Percentiles rank a stretch among this genome's conserved stretches.
Conservation (phyloP, 352 stramenopile species). For the Globisporangium parvum region DNA sequence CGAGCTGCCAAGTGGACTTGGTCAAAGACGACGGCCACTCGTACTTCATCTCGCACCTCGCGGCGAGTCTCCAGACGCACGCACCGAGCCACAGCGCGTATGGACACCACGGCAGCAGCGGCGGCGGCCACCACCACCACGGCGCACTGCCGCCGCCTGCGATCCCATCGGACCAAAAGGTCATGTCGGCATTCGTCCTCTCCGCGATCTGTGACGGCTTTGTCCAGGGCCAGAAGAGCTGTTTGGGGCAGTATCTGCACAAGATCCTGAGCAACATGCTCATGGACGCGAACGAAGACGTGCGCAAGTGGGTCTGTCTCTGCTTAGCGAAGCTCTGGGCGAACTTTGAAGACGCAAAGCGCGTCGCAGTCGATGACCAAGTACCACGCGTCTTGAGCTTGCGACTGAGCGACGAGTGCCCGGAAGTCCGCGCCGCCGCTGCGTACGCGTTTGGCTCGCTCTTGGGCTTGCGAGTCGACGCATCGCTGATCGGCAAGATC, state of each 20-base stretch:
- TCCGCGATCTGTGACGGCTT: conserved; percentile 93
- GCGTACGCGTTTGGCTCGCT: conserved; percentile 92
- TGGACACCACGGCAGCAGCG: background rate
- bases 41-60: conserved; percentile 95
- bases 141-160: conserved; percentile 11
- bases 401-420: conserved; percentile 78
- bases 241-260: conserved; percentile 87
- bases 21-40: conserved; percentile 94
- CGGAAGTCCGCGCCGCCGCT: conserved; percentile 90
- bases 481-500: conserved; percentile 37
- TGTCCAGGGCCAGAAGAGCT: conserved; percentile 89
- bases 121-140: conserved; percentile 2
- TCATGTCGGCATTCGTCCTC: conserved; percentile 95
- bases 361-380: conserved; percentile 75
- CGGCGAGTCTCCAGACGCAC: conserved; percentile 51
- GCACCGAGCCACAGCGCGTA: conserved; percentile 7
- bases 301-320: conserved; percentile 85
- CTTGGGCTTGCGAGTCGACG: conserved; percentile 78
- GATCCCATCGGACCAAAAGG: conserved; percentile 89
- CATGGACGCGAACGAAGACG: conserved; percentile 53
- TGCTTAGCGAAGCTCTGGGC: conserved; percentile 95
- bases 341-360: conserved; percentile 87
- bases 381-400: conserved; percentile 80
- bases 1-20: conserved; percentile 94
- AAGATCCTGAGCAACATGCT: conserved; percentile 71